Evolutionary conservation across 805 yeast species (phyloP), one percentile per base, ranked within the genome.

Genomic region (Lipomyces kockii): DNA sequence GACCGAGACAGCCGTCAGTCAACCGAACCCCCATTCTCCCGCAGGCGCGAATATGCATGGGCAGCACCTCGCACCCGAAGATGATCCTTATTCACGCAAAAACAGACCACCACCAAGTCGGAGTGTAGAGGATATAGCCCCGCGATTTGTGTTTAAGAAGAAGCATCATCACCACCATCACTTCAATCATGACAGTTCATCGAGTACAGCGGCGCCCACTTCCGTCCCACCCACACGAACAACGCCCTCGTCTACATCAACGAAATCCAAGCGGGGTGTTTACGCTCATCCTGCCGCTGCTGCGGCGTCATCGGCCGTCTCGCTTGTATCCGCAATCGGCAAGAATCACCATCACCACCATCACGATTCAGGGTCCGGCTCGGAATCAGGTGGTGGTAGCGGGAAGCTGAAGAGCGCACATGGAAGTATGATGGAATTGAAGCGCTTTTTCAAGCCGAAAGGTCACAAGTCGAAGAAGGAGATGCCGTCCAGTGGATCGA

Each of bases 361-460:
- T 29, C 59, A 62, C 34, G 72, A 66, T 43, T 59, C 62, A 8
- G 64, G 51, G n/a, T 61, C 70, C 29, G 67, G 58, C 29, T 58
- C 67, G 25, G 66, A 63, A 5, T 52, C 69, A 0, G 54, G 56
- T 46, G 65, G 60, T 55, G 37, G 55, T 22, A 57, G 65, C n/a
- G 58, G 66, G 22, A 69, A 68, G 39, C 60, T 61, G 9, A 69
- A 69, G 61, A 61, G 63, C 12, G 68, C 72, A 2, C 71, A 68
- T 32, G 72, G 72, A 20, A 77, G 80, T n/a, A 73, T 78, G 71
- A 65, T 80, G 57, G 80, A 80, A 62, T 77, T 84, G 64, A 81
- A 81, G 67, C 77, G 86, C 62, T 84, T 83, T 69, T 81, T 83
- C 75, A 84, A 83, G 55, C 79, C 80, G 9, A 70, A 64, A 56